phyloP scores from a whole-genome alignment of 805 yeast genomes.

The Schizosaccharomyces lindneri region DNA sequence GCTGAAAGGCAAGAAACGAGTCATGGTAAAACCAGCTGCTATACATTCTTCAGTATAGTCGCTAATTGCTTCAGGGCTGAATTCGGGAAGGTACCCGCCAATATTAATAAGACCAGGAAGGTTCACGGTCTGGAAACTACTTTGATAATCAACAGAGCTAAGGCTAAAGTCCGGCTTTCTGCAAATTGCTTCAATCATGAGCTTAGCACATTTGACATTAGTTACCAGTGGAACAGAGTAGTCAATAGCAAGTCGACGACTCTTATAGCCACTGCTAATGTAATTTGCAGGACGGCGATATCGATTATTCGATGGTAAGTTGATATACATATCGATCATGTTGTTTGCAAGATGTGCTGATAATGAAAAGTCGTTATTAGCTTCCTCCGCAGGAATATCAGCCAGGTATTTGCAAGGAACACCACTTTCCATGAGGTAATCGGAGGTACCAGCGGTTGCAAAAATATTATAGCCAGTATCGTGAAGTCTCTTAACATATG shows the following conservation, averaged over 20 bases:
- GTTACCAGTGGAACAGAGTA: slow-evolving; percentile 93
- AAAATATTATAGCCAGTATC: slow-evolving; percentile 73
- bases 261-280: slow-evolving; percentile 88
- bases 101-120: slow-evolving; percentile 75
- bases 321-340: slow-evolving; percentile 84
- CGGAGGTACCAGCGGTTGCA: slow-evolving; percentile 98
- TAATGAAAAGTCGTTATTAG: slow-evolving; percentile 80
- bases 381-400: slow-evolving; percentile 43
- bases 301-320: slow-evolving; percentile 87
- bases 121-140: slow-evolving; percentile 59
- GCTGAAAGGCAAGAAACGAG: slow-evolving; percentile 50
- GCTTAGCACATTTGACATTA: slow-evolving; percentile 89
- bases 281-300: slow-evolving; percentile 97
- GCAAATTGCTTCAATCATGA: slow-evolving; percentile 79
- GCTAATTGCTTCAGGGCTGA: slow-evolving; percentile 33
- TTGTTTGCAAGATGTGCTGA: slow-evolving; percentile 92
- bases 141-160: slow-evolving; percentile 60
- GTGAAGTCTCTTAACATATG: slow-evolving; percentile 55
- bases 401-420: slow-evolving; percentile 89
- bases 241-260: slow-evolving; percentile 99
- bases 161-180: slow-evolving; percentile 23
- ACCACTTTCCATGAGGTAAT: slow-evolving; percentile 82
- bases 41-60: slow-evolving; percentile 44
- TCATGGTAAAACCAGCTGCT: slow-evolving; percentile 72
- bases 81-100: slow-evolving; percentile 49